Evolutionary conservation across 768 basidiomycete species (phyloP).

Genomic region (Naganishia kalamii): DNA sequence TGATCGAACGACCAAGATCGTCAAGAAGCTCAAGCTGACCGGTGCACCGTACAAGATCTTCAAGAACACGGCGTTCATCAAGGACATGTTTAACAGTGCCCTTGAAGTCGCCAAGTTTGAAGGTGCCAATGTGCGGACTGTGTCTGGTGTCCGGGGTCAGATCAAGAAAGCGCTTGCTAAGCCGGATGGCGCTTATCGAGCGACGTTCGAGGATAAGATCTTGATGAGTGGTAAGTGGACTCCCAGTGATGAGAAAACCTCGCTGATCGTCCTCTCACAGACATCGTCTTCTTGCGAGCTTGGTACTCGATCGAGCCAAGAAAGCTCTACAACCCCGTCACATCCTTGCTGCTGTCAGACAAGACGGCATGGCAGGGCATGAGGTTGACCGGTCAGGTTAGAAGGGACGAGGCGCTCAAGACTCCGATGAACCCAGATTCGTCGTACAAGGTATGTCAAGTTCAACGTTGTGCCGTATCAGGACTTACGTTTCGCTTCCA

Average conservation of each 20-base stretch:
- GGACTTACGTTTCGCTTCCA: slow-evolving; percentile 25
- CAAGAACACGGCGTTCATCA: slow-evolving; percentile 97
- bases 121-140: slow-evolving; percentile 91
- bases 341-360: slow-evolving; percentile 74
- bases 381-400: slow-evolving; percentile 88
- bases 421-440: slow-evolving; percentile 79
- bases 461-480: background rate
- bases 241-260: slow-evolving; percentile 22
- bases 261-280: slow-evolving; percentile 48
- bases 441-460: slow-evolving; percentile 61
- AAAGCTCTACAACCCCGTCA: slow-evolving; percentile 94
- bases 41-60: slow-evolving; percentile 94
- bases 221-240: slow-evolving; percentile 74
- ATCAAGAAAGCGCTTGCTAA: slow-evolving; percentile 93
- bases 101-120: slow-evolving; percentile 98
- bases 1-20: slow-evolving; percentile 85
- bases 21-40: slow-evolving; percentile 96
- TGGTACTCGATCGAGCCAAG: slow-evolving; percentile 96
- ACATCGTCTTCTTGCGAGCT: slow-evolving; percentile 88
- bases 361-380: slow-evolving; percentile 85
- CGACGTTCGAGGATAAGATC: slow-evolving; percentile 96
- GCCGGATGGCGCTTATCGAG: slow-evolving; percentile 89
- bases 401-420: slow-evolving; percentile 74
- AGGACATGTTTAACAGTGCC: slow-evolving; percentile 90
- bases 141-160: slow-evolving; percentile 91